phyloP scores from a whole-genome alignment of 2,329 filamentous ascomycete genomes.

The Claviceps fusiformis region DNA sequence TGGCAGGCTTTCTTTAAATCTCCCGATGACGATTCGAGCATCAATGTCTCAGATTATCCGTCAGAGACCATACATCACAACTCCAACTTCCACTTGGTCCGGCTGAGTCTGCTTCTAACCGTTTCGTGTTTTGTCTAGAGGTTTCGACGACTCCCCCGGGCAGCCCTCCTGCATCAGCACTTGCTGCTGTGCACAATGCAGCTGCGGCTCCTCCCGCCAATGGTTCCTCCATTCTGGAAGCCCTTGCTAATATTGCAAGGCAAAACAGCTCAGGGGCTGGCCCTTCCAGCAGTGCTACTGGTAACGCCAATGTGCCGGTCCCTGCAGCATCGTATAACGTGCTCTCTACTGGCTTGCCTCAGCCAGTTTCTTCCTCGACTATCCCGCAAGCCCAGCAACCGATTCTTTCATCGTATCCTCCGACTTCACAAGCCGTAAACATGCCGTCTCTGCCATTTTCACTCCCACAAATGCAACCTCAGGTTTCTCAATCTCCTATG shows the following conservation, averaged over 20 bases:
- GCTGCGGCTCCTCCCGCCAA: slow-evolving; percentile 29
- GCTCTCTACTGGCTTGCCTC: slow-evolving; percentile 19
- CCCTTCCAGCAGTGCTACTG: slow-evolving; percentile 17
- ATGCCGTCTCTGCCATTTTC: slow-evolving; percentile 32
- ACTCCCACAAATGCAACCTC: slow-evolving; percentile 21
- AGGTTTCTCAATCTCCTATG: slow-evolving; percentile 19
- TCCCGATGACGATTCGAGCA: neutral
- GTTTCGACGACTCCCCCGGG: slow-evolving; percentile 59
- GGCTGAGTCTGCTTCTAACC: slow-evolving; percentile 2
- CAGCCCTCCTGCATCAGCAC: slow-evolving; percentile 37
- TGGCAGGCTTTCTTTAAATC: neutral
- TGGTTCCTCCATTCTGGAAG: slow-evolving; percentile 56
- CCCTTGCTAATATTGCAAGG: slow-evolving; percentile 67
- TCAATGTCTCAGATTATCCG: neutral
- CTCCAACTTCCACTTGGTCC: neutral
- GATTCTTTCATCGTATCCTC: slow-evolving; percentile 23
- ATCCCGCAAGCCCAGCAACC: slow-evolving; percentile 15
- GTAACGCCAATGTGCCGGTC: slow-evolving; percentile 22
- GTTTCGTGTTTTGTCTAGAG: slow-evolving; percentile 29
- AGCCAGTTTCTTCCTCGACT: slow-evolving; percentile 18
- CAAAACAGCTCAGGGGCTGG: slow-evolving; percentile 43
- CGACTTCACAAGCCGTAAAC: slow-evolving; percentile 46
- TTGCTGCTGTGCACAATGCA: slow-evolving; percentile 24
- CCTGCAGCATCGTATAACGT: slow-evolving; percentile 31
- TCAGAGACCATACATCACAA: neutral